Evolutionary conservation across 1,284 basidiomycete species (phyloP).

Genomic region (Ustilago esculenta): DNA sequence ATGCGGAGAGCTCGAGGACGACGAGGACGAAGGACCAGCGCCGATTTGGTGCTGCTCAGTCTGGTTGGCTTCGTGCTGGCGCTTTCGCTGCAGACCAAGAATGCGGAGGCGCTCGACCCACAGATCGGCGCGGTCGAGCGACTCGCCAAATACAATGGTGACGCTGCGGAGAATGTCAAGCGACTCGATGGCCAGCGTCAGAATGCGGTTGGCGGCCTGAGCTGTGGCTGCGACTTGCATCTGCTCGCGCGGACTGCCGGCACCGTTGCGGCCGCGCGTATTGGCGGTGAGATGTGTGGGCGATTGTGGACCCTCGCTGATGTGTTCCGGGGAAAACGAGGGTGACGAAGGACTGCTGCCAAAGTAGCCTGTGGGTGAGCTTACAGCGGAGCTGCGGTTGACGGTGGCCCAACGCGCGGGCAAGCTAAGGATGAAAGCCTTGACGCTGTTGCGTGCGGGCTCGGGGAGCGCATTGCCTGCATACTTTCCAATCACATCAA

Average conservation of each 20-base stretch:
- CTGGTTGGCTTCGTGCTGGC: conserved; percentile 49
- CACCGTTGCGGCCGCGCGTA: conserved; percentile 22
- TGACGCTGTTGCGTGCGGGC: conserved; percentile 79
- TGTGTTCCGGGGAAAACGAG: conserved; percentile 56
- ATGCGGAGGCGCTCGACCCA: conserved; percentile 71
- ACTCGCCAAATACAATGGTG: conserved; percentile 84
- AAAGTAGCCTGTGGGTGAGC: conserved; percentile 43
- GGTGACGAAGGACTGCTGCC: conserved; percentile 56
- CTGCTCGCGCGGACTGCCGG: conserved; percentile 39
- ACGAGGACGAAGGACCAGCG: conserved; percentile 18
- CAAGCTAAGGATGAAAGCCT: conserved; percentile 81
- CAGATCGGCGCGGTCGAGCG: conserved; percentile 85
- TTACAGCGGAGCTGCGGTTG: conserved; percentile 46
- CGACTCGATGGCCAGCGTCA: conserved; percentile 87
- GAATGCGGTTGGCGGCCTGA: conserved; percentile 79
- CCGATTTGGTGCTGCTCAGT: conserved; percentile 26
- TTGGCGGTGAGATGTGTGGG: conserved; percentile 36
- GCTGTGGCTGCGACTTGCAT: conserved; percentile 55
- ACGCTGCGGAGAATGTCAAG: conserved; percentile 89
- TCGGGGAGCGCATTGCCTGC: conserved; percentile 85
- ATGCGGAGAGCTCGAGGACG: conserved; percentile 10
- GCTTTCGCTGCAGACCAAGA: conserved; percentile 56
- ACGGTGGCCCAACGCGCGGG: conserved; percentile 79
- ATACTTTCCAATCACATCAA: conserved; percentile 85
- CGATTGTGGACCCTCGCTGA: conserved; percentile 35